Conservation (phyloP, 176 grass and related monocot species). For the barley (Hordeum vulgare) region DNA sequence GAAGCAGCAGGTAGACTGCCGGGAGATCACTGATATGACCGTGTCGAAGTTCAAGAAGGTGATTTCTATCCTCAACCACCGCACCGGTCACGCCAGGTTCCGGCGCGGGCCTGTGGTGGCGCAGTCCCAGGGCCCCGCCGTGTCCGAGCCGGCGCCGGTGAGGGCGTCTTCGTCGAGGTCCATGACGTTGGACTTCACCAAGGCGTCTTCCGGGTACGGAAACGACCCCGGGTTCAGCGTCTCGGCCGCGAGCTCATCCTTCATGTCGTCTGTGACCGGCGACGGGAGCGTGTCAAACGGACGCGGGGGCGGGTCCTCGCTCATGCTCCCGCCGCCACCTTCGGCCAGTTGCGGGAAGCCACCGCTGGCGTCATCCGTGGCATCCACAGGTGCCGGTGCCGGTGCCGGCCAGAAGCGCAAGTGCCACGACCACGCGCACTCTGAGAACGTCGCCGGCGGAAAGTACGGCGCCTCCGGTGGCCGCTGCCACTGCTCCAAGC, state of each 20-base stretch:
- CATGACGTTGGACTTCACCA: constrained; percentile 47
- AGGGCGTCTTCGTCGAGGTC: background rate
- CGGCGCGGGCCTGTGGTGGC: constrained; percentile 49
- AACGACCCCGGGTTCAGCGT: constrained; percentile 40
- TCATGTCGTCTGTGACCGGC: constrained; percentile 63
- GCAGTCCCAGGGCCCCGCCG: constrained; percentile 12
- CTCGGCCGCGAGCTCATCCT: constrained; percentile 63
- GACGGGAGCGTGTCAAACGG: constrained; percentile 87
- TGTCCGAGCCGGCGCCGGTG: background rate
- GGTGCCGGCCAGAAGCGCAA: constrained; percentile 34
- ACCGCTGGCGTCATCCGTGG: constrained; percentile 17
- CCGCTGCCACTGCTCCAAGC: constrained; percentile 90
- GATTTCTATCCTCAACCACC: constrained; percentile 80
- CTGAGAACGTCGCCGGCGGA: constrained; percentile 41
- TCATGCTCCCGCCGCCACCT: constrained; percentile 13
- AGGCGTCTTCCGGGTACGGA: background rate
- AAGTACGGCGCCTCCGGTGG: constrained; percentile 25
- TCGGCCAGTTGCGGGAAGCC: constrained; percentile 31
- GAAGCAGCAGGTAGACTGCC: constrained; percentile 35
- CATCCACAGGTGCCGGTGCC: background rate
- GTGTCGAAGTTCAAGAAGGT: constrained; percentile 86
- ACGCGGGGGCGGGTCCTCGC: constrained; percentile 5
- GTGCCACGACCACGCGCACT: constrained; percentile 80
- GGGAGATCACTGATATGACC: constrained; percentile 69
- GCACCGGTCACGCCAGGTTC: constrained; percentile 85